These are phyloP conservation scores for Medicago arabica DNA, from an alignment of 306 rosid genomes.

Conservation along the genomic window DNA sequence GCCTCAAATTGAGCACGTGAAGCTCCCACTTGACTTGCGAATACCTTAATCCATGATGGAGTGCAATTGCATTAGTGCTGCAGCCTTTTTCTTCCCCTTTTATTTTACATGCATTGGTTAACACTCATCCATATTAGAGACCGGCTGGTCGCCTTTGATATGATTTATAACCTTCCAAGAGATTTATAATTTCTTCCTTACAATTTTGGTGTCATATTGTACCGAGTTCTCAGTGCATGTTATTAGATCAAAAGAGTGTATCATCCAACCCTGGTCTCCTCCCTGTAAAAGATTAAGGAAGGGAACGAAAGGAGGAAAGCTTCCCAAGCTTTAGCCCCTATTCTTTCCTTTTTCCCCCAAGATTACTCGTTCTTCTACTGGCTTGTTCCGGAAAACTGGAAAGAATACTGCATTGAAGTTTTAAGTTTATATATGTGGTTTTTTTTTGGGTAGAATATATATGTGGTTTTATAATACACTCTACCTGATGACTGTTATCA, in stretches of 20 bases:
- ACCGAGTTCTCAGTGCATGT: not conserved
- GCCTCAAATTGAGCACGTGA: not conserved
- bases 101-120: slow-evolving; percentile 21
- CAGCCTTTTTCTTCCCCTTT: not conserved
- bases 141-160: not conserved
- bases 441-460: no score
- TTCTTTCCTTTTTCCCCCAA: not conserved
- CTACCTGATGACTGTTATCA: slow-evolving; percentile 10
- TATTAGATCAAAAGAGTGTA: not conserved
- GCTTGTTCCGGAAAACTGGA: not conserved
- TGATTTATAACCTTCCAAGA: slow-evolving; percentile 24
- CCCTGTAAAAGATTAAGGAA: not conserved
- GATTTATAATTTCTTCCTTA: not conserved
- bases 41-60: not conserved
- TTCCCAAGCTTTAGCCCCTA: not conserved
- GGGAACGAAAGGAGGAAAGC: not conserved
- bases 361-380: slow-evolving; percentile 5
- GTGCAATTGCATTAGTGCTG: slow-evolving; percentile 5
- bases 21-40: slow-evolving; percentile 11
- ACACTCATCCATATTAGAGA: not conserved
- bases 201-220: slow-evolving; percentile 12
- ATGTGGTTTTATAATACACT: not conserved
- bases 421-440: slow-evolving; percentile 12
- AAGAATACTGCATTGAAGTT: slow-evolving; percentile 2
- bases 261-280: not conserved